Conservation (phyloP, 2,329 filamentous ascomycete genomes). For the Fonsecaea multimorphosa region DNA sequence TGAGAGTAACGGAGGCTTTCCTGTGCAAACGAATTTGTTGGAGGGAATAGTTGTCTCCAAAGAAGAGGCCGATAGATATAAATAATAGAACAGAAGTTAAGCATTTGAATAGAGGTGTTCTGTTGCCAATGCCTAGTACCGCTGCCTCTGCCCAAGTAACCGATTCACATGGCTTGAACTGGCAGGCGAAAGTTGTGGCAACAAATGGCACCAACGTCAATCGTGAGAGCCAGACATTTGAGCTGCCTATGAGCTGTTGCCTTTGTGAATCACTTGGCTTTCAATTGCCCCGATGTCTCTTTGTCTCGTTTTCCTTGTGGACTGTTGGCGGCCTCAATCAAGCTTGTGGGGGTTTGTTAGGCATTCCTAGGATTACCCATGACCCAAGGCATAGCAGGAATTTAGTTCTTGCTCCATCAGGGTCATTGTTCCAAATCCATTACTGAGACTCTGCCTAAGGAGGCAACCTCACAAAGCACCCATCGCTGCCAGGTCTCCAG, state of each 20-base stretch:
- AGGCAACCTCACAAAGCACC: neutral
- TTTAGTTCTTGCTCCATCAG: neutral
- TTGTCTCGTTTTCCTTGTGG: neutral
- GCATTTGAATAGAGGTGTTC: neutral
- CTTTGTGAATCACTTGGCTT: neutral
- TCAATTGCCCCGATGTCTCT: neutral
- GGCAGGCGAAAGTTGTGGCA: neutral
- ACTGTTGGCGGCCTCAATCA: neutral
- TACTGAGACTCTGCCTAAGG: neutral
- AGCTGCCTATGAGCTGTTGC: neutral
- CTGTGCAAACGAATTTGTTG: neutral
- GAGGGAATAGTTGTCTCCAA: neutral
- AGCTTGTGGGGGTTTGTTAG: neutral
- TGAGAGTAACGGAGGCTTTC: neutral
- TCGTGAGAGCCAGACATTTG: neutral
- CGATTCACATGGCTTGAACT: neutral
- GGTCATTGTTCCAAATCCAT: neutral
- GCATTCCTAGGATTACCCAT: neutral
- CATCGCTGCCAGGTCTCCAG: neutral
- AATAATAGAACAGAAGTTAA: neutral
- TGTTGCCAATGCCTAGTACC: neutral
- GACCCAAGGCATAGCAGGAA: neutral
- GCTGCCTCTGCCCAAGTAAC: neutral
- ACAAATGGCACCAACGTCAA: neutral
- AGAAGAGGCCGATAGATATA: neutral